A percentile compares a stretch with the other conserved stretches of the same genome.
These are phyloP conservation scores for Jaapia argillacea DNA, from an alignment of 768 basidiomycete genomes.

Conservation along the genomic window DNA sequence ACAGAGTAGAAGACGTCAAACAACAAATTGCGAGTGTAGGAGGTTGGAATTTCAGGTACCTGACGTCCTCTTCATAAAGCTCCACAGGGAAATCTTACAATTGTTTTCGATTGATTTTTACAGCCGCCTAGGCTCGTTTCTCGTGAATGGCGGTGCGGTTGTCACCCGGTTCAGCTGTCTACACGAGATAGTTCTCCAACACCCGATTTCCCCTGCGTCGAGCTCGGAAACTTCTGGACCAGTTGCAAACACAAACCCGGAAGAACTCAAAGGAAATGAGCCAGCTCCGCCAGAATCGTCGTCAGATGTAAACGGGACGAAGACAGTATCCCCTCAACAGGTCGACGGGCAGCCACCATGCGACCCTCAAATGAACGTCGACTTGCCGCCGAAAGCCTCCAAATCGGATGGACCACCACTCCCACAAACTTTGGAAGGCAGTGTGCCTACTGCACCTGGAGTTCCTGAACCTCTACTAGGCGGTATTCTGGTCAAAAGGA, in stretches of 20 bases:
- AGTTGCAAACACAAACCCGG: not conserved
- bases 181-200: slow-evolving; percentile 4
- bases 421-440: too few species aligned
- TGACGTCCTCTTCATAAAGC: not conserved
- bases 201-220: not conserved
- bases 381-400: too few species aligned
- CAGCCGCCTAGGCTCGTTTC: not conserved
- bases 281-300: too few species aligned
- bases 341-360: too few species aligned
- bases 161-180: slow-evolving; percentile 28
- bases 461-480: too few species aligned
- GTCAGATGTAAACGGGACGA: too few species aligned
- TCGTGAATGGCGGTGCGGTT: slow-evolving; percentile 16
- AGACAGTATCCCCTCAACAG: too few species aligned
- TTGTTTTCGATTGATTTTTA: not conserved
- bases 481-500: slow-evolving; percentile 17
- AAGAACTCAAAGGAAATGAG: not conserved
- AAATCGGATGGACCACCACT: too few species aligned
- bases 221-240: not conserved
- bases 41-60: slow-evolving; percentile 24
- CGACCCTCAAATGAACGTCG: too few species aligned
- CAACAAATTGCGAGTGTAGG: slow-evolving; percentile 23
- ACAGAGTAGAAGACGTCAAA: slow-evolving; percentile 21
- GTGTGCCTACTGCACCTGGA: too few species aligned
- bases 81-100: not conserved